Base-by-base conservation (phyloP, 2,329 filamentous ascomycete species). In the Aaosphaeria pasadenensis region DNA sequence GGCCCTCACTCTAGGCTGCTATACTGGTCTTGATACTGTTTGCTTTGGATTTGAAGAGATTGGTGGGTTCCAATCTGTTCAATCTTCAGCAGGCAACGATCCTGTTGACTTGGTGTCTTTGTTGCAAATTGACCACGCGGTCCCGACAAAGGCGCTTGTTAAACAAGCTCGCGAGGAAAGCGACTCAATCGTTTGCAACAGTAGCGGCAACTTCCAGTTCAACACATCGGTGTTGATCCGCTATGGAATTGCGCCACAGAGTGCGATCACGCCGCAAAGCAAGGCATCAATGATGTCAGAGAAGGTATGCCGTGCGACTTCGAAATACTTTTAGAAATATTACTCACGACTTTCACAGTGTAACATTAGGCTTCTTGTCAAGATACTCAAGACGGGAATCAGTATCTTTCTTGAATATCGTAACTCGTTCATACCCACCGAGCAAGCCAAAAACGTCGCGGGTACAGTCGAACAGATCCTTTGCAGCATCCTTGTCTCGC, bases 41-140 rank as follows among this genome's bases (percentile, higher is more conserved):
- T 73, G 66, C 48, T 77, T 77, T 53, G 72, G 71, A n/a, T 74
- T 72, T 50, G 47, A 51, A 11, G 51, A 59, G 42, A 38, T 53
- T 42, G 53, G 58, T 28, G 44, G 42, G n/a, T 6, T 17, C 13
- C 7, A 17, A 24, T 9, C 9, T n/a, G 33, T n/a, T 36, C n/a
- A 40, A 40, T 9, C 39, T 40, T n/a, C 11, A n/a, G 17, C 11
- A 40, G 2, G 7, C 3, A 17, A 24, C 17, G 31, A 29, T 17
- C 11, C 41, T 11, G 29, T 24, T 30, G 41, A 43, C 24, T 32
- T 30, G 41, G 39, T 51, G 30, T 39, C 45, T 13, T 28, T 50
- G 36, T 17, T 54, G 11, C 35, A 42, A 9, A 39, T 57, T 13
- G 45, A 47, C 30, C 54, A 55, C 7, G 40, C 47, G 2, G 43